These are phyloP conservation scores for Citrus cavaleriei DNA, from an alignment of 345 rosid species.

Conservation along the genomic window DNA sequence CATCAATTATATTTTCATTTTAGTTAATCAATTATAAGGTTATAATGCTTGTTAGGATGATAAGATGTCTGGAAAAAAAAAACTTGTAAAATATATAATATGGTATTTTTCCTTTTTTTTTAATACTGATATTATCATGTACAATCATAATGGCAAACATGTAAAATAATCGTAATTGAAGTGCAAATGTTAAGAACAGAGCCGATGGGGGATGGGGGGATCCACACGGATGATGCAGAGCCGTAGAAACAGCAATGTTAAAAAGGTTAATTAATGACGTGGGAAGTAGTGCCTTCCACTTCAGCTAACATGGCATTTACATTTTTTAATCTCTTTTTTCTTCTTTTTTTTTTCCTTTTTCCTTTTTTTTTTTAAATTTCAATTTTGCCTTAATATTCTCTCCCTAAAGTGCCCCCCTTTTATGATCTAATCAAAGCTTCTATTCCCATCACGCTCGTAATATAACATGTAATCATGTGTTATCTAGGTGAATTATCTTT, in stretches of 20 bases:
- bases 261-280: slow-evolving; percentile 12
- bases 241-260: background rate
- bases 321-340: background rate
- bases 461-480: background rate
- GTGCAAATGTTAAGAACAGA: background rate
- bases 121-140: too few species aligned
- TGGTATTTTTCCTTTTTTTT: too few species aligned
- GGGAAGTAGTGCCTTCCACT: slow-evolving; percentile 31
- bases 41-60: too few species aligned
- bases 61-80: too few species aligned
- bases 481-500: background rate
- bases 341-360: background rate
- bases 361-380: background rate
- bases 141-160: background rate
- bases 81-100: too few species aligned
- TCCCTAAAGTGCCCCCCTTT: background rate
- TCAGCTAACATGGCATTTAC: slow-evolving; percentile 6
- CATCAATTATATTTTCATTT: too few species aligned
- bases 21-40: too few species aligned
- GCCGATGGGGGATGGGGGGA: background rate
- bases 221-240: slow-evolving; percentile 1
- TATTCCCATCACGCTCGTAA: background rate
- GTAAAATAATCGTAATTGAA: background rate
- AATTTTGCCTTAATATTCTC: background rate
- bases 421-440: background rate